Evolutionary conservation across 352 stramenopile species (phyloP).

Genomic region (Pythium dissotocum): DNA sequence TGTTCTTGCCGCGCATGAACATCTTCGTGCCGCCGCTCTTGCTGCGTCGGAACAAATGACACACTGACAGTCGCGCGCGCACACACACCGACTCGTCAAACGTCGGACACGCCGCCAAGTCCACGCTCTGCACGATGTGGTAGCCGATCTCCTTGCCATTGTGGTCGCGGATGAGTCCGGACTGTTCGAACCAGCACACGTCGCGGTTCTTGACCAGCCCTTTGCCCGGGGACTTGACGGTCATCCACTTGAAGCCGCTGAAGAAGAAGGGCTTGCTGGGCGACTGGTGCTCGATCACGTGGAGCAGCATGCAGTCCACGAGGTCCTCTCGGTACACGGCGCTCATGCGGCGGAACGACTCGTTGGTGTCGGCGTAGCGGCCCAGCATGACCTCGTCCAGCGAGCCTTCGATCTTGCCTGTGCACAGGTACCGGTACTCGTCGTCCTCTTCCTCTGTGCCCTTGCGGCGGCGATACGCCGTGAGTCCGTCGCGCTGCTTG

Average conservation of each 20-base stretch:
- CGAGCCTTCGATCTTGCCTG: slow-evolving; percentile 63
- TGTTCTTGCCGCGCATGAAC: slow-evolving; percentile 78
- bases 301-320: slow-evolving; percentile 73
- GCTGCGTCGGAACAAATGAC: slow-evolving; percentile 75
- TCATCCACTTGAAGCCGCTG: slow-evolving; percentile 85
- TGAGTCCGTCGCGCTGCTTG: slow-evolving; percentile 62
- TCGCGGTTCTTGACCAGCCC: slow-evolving; percentile 78
- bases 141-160: slow-evolving; percentile 85
- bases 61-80: slow-evolving; percentile 68
- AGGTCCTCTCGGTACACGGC: slow-evolving; percentile 77
- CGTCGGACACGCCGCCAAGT: slow-evolving; percentile 58
- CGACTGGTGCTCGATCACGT: slow-evolving; percentile 57
- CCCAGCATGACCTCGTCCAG: slow-evolving; percentile 78
- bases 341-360: slow-evolving; percentile 67
- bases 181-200: slow-evolving; percentile 81
- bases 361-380: slow-evolving; percentile 72
- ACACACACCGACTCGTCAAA: slow-evolving; percentile 61
- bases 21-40: slow-evolving; percentile 73
- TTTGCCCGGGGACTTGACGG: slow-evolving; percentile 64
- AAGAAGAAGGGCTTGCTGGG: slow-evolving; percentile 62
- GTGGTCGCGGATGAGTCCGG: slow-evolving; percentile 58
- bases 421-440: slow-evolving; percentile 66
- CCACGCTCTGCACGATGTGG: slow-evolving; percentile 75
- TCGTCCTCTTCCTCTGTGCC: slow-evolving; percentile 39
- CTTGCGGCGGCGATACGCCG: slow-evolving; percentile 57